A percentile compares a stretch with the other conserved stretches of the same genome.
Conservation (phyloP, 805 yeast species). For the Candida khao-thaluensis region DNA sequence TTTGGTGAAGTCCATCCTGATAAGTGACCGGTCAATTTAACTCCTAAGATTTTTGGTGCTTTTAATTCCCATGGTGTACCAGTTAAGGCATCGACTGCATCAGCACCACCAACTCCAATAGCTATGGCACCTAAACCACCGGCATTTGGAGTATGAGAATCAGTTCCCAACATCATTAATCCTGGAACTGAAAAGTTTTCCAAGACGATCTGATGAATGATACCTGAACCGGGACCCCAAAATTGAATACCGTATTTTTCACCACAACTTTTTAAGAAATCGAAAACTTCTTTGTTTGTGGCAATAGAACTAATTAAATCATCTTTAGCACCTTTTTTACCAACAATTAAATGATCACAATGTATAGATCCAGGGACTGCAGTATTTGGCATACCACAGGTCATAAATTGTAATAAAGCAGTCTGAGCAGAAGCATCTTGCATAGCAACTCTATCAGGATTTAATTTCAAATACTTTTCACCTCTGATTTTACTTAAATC, state of each 20-base stretch:
- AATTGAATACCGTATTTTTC: conserved; percentile 95
- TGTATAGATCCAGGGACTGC: conserved; percentile 95
- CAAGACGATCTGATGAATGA: conserved; percentile 94
- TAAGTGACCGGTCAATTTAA: conserved; percentile 84
- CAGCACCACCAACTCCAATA: conserved; percentile 99
- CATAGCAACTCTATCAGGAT: conserved; percentile 98
- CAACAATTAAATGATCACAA: conserved; percentile 97
- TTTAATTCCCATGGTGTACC: conserved; percentile 98
- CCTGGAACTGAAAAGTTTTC: conserved; percentile 98
- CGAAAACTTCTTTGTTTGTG: conserved; percentile 92
- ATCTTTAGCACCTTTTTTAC: conserved; percentile 84
- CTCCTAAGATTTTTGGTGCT: conserved; percentile 95
- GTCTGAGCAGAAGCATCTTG: conserved; percentile 99
- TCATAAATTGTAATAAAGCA: conserved; percentile 98
- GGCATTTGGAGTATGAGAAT: conserved; percentile 98
- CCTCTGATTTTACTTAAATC: conserved; percentile 69
- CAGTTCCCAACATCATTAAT: conserved; percentile 95
- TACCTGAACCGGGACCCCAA: conserved; percentile 99
- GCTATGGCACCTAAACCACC: conserved; percentile 99
- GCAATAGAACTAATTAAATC: conserved; percentile 81
- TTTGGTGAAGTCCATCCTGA: conserved; percentile 97
- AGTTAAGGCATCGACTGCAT: conserved; percentile 96
- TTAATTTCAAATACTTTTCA: conserved; percentile 81
- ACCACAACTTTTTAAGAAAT: conserved; percentile 89
- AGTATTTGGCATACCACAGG: conserved; percentile 84